Evolutionary conservation across 1,284 basidiomycete species (phyloP).

Genomic region (Erythrobasidium hasegawianum): DNA sequence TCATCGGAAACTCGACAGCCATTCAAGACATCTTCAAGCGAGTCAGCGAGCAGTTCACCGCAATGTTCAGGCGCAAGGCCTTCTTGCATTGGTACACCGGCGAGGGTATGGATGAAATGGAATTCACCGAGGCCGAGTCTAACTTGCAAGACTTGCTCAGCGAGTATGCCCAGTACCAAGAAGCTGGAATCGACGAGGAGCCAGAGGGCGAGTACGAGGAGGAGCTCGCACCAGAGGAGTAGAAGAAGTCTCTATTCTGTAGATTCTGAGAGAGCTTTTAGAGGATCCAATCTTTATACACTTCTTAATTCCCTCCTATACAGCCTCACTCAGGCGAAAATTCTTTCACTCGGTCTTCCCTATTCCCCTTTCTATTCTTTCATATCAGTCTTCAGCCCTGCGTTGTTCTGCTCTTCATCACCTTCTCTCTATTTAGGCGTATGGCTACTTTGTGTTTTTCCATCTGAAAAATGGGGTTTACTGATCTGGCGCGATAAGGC

Average conservation of each 20-base stretch:
- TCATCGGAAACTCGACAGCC: conserved; percentile 91
- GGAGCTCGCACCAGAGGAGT: conserved; percentile 27
- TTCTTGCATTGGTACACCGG: conserved; percentile 89
- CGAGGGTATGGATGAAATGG: conserved; percentile 89
- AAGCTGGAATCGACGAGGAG: conserved; percentile 31
- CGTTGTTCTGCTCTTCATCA: no score
- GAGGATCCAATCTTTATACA: no score
- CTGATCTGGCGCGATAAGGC: no score
- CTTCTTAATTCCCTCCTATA: no score
- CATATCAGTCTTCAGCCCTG: no score
- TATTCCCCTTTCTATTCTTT: no score
- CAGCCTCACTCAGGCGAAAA: no score
- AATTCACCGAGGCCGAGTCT: conserved; percentile 41
- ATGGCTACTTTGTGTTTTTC: no score
- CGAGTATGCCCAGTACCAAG: conserved; percentile 42
- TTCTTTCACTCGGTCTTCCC: no score
- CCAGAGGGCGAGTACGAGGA: conserved; percentile 35
- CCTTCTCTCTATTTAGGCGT: no score
- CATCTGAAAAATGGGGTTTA: no score
- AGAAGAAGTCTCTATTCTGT: conserved; percentile 4
- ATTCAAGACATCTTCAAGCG: conserved; percentile 98
- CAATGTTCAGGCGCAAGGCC: conserved; percentile 98
- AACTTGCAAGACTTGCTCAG: conserved; percentile 38
- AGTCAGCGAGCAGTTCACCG: conserved; percentile 81
- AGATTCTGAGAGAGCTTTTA: no score